Percentiles rank a stretch among this genome's conserved stretches.
Evolutionary conservation across 2,329 filamentous ascomycete genomes (phyloP).

Genomic region (Aspergillus aculeatinus): DNA sequence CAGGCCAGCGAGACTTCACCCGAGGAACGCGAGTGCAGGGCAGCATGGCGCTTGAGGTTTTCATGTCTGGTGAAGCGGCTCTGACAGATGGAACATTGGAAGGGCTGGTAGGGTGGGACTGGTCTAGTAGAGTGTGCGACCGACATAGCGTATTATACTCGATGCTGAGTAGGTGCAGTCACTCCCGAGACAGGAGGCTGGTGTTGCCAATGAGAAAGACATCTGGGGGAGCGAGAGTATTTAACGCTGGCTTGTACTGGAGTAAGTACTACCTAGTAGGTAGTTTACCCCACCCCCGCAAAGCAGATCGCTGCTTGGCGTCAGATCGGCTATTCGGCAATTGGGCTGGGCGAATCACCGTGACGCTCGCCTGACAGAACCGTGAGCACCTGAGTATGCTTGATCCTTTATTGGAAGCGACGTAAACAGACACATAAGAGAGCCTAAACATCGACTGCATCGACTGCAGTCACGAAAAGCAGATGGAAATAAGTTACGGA

Average conservation of each 20-base stretch:
- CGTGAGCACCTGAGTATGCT: too few relatives aligned
- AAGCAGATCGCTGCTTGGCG: not conserved
- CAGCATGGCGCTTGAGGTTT: constrained; percentile 46
- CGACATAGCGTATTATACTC: not conserved
- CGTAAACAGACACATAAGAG: too few relatives aligned
- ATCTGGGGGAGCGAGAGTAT: not conserved
- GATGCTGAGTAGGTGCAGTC: not conserved
- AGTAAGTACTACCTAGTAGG: not conserved
- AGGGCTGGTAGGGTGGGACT: constrained; percentile 34
- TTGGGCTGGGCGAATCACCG: too few relatives aligned
- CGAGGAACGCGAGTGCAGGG: constrained; percentile 37
- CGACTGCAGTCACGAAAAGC: too few relatives aligned
- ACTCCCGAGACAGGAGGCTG: not conserved
- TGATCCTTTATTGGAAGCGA: too few relatives aligned
- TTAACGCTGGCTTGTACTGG: not conserved
- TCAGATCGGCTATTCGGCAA: not conserved
- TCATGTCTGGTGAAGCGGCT: constrained; percentile 43
- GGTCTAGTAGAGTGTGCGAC: not conserved
- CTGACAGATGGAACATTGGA: constrained; percentile 42
- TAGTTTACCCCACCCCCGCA: constrained; percentile 1
- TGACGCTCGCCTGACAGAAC: too few relatives aligned
- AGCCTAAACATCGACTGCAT: too few relatives aligned
- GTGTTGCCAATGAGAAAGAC: not conserved
- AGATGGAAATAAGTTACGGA: too few relatives aligned
- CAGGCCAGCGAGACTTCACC: constrained; percentile 35